Evolutionary conservation across 2,329 filamentous ascomycete species (phyloP).

Genomic region (Aureobasidium pullulans): DNA sequence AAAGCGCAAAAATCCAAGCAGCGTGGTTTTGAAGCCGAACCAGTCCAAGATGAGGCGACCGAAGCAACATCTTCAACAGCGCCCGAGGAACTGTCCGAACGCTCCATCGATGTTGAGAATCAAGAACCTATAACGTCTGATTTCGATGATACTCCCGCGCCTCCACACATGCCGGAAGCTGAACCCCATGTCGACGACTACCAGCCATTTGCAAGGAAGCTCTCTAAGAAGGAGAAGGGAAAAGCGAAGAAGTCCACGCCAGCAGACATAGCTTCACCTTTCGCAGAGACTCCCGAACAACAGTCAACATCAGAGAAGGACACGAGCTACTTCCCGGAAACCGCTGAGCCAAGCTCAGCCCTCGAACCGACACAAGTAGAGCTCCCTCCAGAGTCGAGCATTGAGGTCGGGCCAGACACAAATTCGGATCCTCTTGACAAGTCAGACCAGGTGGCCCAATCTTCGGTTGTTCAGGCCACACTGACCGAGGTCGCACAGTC

Average conservation of each 20-base stretch:
- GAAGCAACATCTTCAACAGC: not conserved
- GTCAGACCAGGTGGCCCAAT: too few species aligned
- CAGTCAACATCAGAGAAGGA: not conserved
- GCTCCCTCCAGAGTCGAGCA: not conserved
- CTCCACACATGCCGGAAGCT: not conserved
- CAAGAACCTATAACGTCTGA: not conserved
- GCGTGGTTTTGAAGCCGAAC: not conserved
- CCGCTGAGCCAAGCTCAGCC: not conserved
- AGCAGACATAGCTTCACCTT: not conserved
- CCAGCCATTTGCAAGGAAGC: not conserved
- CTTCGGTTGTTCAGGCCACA: too few species aligned
- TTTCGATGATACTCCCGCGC: not conserved
- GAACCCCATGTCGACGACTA: not conserved
- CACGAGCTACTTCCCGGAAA: not conserved
- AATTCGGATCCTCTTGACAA: not conserved
- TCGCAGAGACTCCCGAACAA: not conserved
- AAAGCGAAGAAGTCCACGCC: not conserved
- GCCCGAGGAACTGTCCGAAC: not conserved
- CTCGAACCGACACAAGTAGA: not conserved
- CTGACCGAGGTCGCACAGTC: too few species aligned
- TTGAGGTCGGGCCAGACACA: not conserved
- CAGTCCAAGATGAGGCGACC: not conserved
- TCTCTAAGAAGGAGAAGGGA: slow-evolving; percentile 2
- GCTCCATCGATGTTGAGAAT: not conserved
- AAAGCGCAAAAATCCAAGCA: slow-evolving; percentile 21